Evolutionary conservation across 1,284 basidiomycete genomes (phyloP), one percentile per base, ranked within the genome.

Genomic region (Ustilago nuda): DNA sequence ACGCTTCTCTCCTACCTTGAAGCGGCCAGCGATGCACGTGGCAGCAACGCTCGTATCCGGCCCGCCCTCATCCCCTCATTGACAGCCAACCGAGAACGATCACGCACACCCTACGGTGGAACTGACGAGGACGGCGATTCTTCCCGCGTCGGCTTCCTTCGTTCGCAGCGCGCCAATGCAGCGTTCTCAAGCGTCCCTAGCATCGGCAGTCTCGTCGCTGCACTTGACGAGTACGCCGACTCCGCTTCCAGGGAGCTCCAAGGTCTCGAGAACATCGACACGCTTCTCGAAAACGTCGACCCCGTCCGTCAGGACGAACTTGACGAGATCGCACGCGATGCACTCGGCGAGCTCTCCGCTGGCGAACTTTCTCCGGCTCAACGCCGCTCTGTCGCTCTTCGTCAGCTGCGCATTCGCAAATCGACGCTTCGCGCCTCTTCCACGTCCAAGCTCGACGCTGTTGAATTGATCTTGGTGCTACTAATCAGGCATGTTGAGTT

Each of bases 381-480:
- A 58, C 71, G 64, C 35, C 73, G 61, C 50, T 72, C 89, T 8
- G 85, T 93, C 54, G 89, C 92, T 30, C 88, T 89, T 66, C 89
- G 90, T 65, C 90, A 90, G 78, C 88, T 92, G 32, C 88, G 88
- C 56, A 87, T 87, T 30, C 88, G 91, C 66, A 87, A 87, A 66
- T 76, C 76, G 0, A 82, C 85, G 27, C 87, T 89, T 6, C 88
- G 87, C 57, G 85, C 87, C 35, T 88, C 89, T 12, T 89, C 90
- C 2, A 76, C 76, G 37, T 73, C 89, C 88, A 79, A 88, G 87
- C 65, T 87, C 92, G 93, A 91, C 74, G 91, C 92, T 53, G 87
- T 92, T 55, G 94, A 97, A 86, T 92, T 95, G 88, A 86, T 94
- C 8, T 88, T 97, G 8, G 88, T 97, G 7, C 88, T 97, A 32